Percentiles rank a stretch among this genome's conserved stretches.
phyloP scores from a whole-genome alignment of 2,329 filamentous ascomycete genomes.

The Cercospora sp. region DNA sequence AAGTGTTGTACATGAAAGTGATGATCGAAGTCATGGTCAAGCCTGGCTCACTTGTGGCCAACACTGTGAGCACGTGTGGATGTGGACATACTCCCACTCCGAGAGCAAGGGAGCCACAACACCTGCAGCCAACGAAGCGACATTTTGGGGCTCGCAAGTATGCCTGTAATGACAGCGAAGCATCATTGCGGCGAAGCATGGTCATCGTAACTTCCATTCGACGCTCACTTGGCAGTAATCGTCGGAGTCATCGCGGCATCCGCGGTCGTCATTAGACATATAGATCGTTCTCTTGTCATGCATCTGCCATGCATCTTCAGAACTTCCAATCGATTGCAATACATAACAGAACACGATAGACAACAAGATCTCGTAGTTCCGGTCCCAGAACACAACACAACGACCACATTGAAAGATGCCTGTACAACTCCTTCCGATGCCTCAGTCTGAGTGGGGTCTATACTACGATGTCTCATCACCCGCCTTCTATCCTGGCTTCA shows the following conservation, averaged over 20 bases:
- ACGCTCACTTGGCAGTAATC: background rate
- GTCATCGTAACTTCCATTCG: too few relatives aligned
- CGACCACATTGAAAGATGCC: constrained; percentile 2
- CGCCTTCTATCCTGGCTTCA: constrained; percentile 36
- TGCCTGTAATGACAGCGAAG: background rate
- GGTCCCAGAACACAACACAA: too few relatives aligned
- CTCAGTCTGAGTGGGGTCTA: constrained; percentile 29
- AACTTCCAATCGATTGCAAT: background rate
- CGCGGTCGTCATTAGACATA: background rate
- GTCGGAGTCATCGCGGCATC: background rate
- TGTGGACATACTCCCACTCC: background rate
- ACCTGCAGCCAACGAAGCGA: too few relatives aligned
- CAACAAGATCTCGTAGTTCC: too few relatives aligned
- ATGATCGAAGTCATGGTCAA: background rate
- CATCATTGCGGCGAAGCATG: background rate
- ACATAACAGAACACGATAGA: background rate
- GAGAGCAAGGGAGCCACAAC: background rate
- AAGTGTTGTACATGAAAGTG: background rate
- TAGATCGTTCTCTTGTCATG: background rate
- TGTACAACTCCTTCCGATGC: constrained; percentile 33
- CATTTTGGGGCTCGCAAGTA: too few relatives aligned
- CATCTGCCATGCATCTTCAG: background rate
- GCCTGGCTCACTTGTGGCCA: background rate
- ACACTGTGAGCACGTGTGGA: background rate
- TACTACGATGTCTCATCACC: constrained; percentile 29